phyloP scores from a whole-genome alignment of 2,329 filamentous ascomycete species.

The Claviceps pazoutovae region DNA sequence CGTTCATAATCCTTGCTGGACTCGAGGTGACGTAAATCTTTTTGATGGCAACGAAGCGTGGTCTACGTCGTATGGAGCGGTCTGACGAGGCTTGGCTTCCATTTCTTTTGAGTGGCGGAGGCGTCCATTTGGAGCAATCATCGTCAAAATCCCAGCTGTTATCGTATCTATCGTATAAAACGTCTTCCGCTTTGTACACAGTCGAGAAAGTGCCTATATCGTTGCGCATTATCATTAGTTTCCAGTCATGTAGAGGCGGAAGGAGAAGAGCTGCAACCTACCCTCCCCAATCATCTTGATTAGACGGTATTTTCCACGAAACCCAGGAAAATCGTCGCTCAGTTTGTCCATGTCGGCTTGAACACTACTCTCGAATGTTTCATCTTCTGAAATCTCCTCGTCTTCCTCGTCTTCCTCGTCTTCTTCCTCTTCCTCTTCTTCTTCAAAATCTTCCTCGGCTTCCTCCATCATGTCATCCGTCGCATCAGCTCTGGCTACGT shows the following conservation, averaged over 20 bases:
- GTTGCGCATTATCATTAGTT: not conserved
- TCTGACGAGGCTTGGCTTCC: conserved; percentile 19
- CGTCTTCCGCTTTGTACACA: conserved; percentile 94
- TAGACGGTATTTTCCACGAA: conserved; percentile 70
- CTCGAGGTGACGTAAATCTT: conserved; percentile 99
- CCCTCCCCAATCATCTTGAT: conserved; percentile 97
- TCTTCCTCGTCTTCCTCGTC: conserved; percentile 25
- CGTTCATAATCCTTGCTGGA: conserved; percentile 84
- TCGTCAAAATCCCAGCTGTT: conserved; percentile 77
- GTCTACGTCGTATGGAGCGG: conserved; percentile 16
- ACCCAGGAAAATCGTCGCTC: conserved; percentile 67
- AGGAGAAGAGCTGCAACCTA: conserved; percentile 20
- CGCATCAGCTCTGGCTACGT: conserved; percentile 11
- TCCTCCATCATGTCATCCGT: conserved; percentile 14
- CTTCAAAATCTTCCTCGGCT: conserved; percentile 16
- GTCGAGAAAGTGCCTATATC: conserved; percentile 87
- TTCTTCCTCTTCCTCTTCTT: conserved; percentile 18
- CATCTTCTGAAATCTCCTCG: conserved; percentile 38
- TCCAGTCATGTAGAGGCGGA: not conserved
- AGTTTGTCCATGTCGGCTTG: conserved; percentile 79
- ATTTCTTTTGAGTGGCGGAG: conserved; percentile 48
- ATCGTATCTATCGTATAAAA: conserved; percentile 67
- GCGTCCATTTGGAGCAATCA: conserved; percentile 51
- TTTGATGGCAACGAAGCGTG: conserved; percentile 89
- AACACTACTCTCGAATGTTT: conserved; percentile 53